Base-by-base conservation (phyloP, 1,139 yeast species). In the Candida sojae region DNA sequence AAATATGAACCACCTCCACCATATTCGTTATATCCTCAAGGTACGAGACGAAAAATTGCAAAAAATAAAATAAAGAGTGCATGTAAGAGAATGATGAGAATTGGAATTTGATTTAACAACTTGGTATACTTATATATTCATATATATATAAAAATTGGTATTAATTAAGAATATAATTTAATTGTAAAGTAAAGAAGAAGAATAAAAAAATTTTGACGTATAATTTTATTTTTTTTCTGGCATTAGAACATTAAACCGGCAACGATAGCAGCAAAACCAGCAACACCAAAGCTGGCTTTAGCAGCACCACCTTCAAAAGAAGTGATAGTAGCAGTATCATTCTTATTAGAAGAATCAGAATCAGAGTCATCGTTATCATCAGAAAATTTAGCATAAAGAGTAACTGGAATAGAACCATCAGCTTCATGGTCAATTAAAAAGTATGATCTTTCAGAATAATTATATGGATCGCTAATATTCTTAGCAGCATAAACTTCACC, bases 401-500 rank as follows among this genome's bases (percentile, higher is more conserved):
- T 57, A 32, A 65, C 42, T 13, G 63, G 52, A 36, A 54, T 45
- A 46, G 65, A 59, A 31, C 53, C 63, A 5, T 50, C 50, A 35
- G 59, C 56, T 28, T 56, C 53, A 13, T 41, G 50, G 52, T 51
- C 55, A 23, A 57, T 54, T 43, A 71, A 60, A 43, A 64, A 69
- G 50, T 57, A 71, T 12, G 51, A 35, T 8, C 42, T 33, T 36
- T 59, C 43, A 32, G 80, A 71, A 63, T 67, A 70, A n/a, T 52
- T 43, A 66, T 75, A 73, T 28, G 80, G 79, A 56, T 77, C 82
- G 34, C 58, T 57, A 56, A 71, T 59, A 61, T 75, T 67, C 61
- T 64, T 67, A 54, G 73, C 67, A 38, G 77, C 81, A 54, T 60
- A 73, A 60, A 72, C 63, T 32, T 66, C 50, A 39, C 75, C 76